phyloP scores from a whole-genome alignment of 2,329 filamentous ascomycete genomes.

The Exophiala sideris region DNA sequence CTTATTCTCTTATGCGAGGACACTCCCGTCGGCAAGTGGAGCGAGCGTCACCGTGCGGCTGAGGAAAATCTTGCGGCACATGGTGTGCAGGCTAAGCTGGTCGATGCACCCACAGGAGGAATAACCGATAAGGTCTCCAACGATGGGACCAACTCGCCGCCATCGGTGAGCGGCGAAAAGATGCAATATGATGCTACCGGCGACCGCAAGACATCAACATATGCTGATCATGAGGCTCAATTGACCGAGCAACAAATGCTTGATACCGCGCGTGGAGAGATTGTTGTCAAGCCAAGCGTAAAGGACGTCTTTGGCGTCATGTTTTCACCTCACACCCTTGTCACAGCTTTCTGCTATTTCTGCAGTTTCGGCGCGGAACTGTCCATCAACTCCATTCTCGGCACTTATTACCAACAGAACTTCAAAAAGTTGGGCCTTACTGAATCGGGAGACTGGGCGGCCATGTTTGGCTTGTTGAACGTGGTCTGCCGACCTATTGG shows the following conservation, averaged over 20 bases:
- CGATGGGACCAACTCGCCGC: conserved; percentile 26
- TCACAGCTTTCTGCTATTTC: conserved; percentile 54
- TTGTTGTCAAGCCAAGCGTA: conserved; percentile 59
- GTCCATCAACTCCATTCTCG: conserved; percentile 59
- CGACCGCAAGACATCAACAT: conserved; percentile 27
- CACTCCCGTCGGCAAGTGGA: conserved; percentile 79
- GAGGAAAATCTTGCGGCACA: conserved; percentile 53
- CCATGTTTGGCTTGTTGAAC: conserved; percentile 54
- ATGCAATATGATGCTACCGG: conserved; percentile 28
- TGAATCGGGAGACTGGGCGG: conserved; percentile 53
- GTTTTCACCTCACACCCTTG: conserved; percentile 57
- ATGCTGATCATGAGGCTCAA: conserved; percentile 43
- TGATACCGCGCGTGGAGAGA: conserved; percentile 55
- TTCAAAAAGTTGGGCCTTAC: conserved; percentile 56
- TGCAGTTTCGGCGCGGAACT: conserved; percentile 61
- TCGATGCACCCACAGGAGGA: conserved; percentile 22
- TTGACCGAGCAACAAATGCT: conserved; percentile 47
- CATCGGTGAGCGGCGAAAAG: conserved; percentile 34
- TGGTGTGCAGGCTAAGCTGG: conserved; percentile 32
- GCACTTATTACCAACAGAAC: conserved; percentile 56
- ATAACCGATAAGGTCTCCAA: conserved; percentile 32
- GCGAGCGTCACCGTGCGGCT: conserved; percentile 61
- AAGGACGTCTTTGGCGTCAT: conserved; percentile 61
- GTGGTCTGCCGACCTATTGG: conserved; percentile 48
- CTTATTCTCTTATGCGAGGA: conserved; percentile 75